phyloP scores from a whole-genome alignment of 1,284 basidiomycete genomes.

The Psilocybe mexicana region DNA sequence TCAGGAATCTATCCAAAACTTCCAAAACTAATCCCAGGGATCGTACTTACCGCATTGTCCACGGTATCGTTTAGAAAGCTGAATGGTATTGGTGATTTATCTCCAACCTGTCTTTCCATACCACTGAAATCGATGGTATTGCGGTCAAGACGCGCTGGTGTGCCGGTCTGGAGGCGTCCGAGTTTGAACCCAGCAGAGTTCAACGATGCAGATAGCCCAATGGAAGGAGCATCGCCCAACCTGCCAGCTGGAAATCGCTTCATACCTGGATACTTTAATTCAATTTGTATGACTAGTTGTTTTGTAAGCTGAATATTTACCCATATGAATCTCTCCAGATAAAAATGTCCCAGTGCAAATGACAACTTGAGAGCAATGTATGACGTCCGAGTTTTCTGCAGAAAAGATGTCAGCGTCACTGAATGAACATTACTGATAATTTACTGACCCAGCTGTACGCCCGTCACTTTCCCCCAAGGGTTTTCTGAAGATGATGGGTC shows the following conservation, averaged over 20 bases:
- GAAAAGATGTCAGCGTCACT: background rate
- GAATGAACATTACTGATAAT: background rate
- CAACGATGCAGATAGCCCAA: slow-evolving; percentile 77
- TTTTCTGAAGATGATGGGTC: slow-evolving; percentile 42
- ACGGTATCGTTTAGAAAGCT: slow-evolving; percentile 52
- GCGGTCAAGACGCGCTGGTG: slow-evolving; percentile 78
- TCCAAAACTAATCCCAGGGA: too few species aligned
- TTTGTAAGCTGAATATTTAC: slow-evolving; percentile 33
- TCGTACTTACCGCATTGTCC: slow-evolving; percentile 47
- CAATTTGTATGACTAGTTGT: background rate
- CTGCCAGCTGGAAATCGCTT: slow-evolving; percentile 83
- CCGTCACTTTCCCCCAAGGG: slow-evolving; percentile 57
- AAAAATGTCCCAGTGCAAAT: slow-evolving; percentile 92
- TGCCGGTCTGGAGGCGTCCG: slow-evolving; percentile 86
- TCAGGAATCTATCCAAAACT: too few species aligned
- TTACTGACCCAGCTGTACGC: slow-evolving; percentile 68
- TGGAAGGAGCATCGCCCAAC: slow-evolving; percentile 71
- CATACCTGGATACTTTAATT: slow-evolving; percentile 48
- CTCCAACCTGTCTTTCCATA: slow-evolving; percentile 63
- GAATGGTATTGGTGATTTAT: slow-evolving; percentile 61
- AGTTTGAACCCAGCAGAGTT: slow-evolving; percentile 76
- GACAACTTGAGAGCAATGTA: slow-evolving; percentile 79
- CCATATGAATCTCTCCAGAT: slow-evolving; percentile 87
- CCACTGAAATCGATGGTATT: slow-evolving; percentile 69
- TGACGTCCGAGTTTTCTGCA: slow-evolving; percentile 73